A percentile compares a stretch with the other conserved stretches of the same genome.
Evolutionary conservation across 1,139 yeast genomes (phyloP).

Genomic region (Yamadazyma blattariae): DNA sequence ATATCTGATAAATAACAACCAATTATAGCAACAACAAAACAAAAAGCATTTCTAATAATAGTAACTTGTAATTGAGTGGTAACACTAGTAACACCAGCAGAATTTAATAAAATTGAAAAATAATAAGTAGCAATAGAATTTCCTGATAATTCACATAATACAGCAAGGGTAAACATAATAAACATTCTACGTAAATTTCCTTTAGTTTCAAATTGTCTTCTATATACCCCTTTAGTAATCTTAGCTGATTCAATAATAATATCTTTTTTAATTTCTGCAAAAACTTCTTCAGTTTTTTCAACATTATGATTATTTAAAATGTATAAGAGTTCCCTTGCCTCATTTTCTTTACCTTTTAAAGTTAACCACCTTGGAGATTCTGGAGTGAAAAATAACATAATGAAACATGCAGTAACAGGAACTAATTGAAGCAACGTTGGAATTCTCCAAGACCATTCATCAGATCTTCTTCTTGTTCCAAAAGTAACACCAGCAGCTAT

Average conservation of each 20-base stretch:
- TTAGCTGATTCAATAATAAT: slow-evolving; percentile 1
- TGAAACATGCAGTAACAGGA: no score
- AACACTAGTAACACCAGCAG: slow-evolving; percentile 1
- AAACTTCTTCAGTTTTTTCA: slow-evolving; percentile 8
- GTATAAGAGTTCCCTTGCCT: slow-evolving; percentile 46
- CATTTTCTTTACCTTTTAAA: slow-evolving; percentile 35
- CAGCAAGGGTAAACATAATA: not conserved
- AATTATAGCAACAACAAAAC: slow-evolving; percentile 2
- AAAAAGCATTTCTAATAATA: slow-evolving; percentile 1
- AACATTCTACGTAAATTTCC: not conserved
- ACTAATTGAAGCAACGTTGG: slow-evolving; percentile 24
- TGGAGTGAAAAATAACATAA: slow-evolving; percentile 46
- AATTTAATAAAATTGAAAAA: slow-evolving; percentile 1
- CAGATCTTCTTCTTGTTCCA: slow-evolving; percentile 48
- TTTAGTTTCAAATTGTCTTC: slow-evolving; percentile 1
- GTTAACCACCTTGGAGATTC: slow-evolving; percentile 54
- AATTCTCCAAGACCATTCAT: slow-evolving; percentile 50
- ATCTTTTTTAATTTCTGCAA: slow-evolving; percentile 1
- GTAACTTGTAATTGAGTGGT: not conserved
- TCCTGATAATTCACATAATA: not conserved
- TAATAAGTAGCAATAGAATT: slow-evolving; percentile 1
- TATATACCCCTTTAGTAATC: slow-evolving; percentile 8
- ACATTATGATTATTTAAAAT: slow-evolving; percentile 15
- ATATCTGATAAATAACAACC: slow-evolving; percentile 4
- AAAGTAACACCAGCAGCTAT: slow-evolving; percentile 54